Evolutionary conservation across 1,284 basidiomycete species (phyloP).

Genomic region (Boletus semigastroideus): DNA sequence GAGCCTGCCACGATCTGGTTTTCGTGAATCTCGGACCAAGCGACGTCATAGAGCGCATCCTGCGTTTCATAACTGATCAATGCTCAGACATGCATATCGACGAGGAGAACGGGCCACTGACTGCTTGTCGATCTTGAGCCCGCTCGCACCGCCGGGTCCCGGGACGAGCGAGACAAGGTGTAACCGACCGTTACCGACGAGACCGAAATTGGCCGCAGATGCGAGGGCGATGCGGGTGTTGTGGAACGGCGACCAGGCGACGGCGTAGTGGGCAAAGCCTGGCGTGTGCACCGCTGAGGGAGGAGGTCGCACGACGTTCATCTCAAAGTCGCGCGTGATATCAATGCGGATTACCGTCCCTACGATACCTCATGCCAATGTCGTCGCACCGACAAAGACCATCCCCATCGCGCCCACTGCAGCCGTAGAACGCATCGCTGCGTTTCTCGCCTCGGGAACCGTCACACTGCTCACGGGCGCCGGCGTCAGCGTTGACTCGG

Average conservation of each 20-base stretch:
- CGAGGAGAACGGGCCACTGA: slow-evolving; percentile 37
- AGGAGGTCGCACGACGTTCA: slow-evolving; percentile 44
- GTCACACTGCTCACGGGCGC: slow-evolving; percentile 82
- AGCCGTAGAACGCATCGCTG: slow-evolving; percentile 64
- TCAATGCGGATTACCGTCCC: slow-evolving; percentile 82
- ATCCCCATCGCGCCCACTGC: slow-evolving; percentile 48
- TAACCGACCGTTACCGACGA: slow-evolving; percentile 91
- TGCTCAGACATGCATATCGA: slow-evolving; percentile 23
- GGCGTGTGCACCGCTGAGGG: slow-evolving; percentile 67
- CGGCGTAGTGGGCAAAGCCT: slow-evolving; percentile 84
- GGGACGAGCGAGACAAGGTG: slow-evolving; percentile 63
- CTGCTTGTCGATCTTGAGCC: slow-evolving; percentile 65
- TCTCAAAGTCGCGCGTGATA: slow-evolving; percentile 20
- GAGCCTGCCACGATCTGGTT: slow-evolving; percentile 90
- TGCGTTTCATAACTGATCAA: slow-evolving; percentile 84
- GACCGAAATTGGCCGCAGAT: slow-evolving; percentile 91
- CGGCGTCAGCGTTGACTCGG: slow-evolving; percentile 90
- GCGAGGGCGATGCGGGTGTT: slow-evolving; percentile 81
- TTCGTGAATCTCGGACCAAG: slow-evolving; percentile 93
- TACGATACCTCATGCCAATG: slow-evolving; percentile 60
- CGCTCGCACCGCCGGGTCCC: slow-evolving; percentile 44
- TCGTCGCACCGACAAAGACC: slow-evolving; percentile 45
- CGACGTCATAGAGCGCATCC: slow-evolving; percentile 89
- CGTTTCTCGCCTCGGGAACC: slow-evolving; percentile 68
- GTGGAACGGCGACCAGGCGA: slow-evolving; percentile 94